Evolutionary conservation across 202 grass and related monocot genomes (phyloP), one percentile per base, ranked within the genome.

Genomic region (Brachypodium distachyon): DNA sequence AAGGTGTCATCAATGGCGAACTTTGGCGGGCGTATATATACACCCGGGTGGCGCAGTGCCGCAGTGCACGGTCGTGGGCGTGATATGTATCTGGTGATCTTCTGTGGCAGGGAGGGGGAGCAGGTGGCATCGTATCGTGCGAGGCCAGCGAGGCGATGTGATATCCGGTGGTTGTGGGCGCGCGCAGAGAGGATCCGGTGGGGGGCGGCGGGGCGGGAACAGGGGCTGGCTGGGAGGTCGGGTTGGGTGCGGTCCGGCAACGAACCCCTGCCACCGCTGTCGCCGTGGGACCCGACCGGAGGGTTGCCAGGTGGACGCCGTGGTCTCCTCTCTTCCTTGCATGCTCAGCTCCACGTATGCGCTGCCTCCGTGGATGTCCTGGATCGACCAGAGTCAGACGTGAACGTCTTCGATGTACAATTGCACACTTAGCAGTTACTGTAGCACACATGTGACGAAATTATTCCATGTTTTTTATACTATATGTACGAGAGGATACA

Each of bases 171-270:
- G 57, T 37, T 34, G 40, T 4, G 62, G 21, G 62, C 13, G 70
- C 8, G 9, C 14, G 57, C 85, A 83, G 85, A 60, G 60, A 60
- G 68, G 74, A 87, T 81, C 65, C 59, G 65, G 77, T 41, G 6
- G 77, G 61, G 53, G 67, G n/a, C 39, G 62, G 38, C 27, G 46
- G 61, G 31, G 2, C 77, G 63, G 78, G 73, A 56, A 82, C 85
- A 87, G 79, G 16, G 56, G 78, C 72, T 70, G 72, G 59, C 79
- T n/a, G n/a, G 77, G 77, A 84, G 87, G 90, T 85, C 84, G 87
- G 90, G 80, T 56, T 84, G 67, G 81, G 37, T 4, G 76, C 54
- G 63, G 77, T 40, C 78, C 83, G 85, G 52, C 83, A 87, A 62
- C 77, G 61, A 70, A 77, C 43, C 50, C 50, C 58, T 87, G 87